Evolutionary conservation across 202 grass and related monocot species (phyloP).

Genomic region (Elaeis oleifera): DNA sequence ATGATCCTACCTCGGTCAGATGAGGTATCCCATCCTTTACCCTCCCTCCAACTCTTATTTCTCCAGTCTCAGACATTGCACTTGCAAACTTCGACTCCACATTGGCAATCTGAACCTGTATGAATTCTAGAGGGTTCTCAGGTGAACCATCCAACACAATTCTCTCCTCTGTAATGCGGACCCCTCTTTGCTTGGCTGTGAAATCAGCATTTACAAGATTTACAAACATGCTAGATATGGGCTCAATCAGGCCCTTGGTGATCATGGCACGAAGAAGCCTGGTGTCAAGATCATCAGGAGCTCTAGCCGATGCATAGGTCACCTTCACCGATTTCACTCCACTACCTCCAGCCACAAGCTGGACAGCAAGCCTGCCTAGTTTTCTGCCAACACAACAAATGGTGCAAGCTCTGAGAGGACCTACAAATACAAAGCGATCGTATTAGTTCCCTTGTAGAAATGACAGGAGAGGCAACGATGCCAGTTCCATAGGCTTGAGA

Average conservation of each 20-base stretch:
- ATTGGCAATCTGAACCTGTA: constrained; percentile 66
- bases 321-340: constrained; percentile 91
- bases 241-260: constrained; percentile 82
- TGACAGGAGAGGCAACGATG: too few relatives aligned
- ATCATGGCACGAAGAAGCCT: constrained; percentile 88
- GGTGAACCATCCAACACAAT: constrained; percentile 57
- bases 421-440: constrained; percentile 11
- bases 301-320: constrained; percentile 57
- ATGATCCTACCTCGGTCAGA: constrained; percentile 68
- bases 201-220: constrained; percentile 91
- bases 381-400: constrained; percentile 65
- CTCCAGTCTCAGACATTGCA: constrained; percentile 41
- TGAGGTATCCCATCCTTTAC: constrained; percentile 76
- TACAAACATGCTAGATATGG: constrained; percentile 70
- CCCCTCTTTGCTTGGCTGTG: constrained; percentile 67
- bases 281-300: constrained; percentile 80
- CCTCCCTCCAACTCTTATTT: constrained; percentile 56
- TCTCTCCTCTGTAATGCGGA: constrained; percentile 66
- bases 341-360: constrained; percentile 73
- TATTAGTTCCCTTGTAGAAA: too few relatives aligned
- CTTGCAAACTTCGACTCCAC: constrained; percentile 70
- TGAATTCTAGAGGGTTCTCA: constrained; percentile 63
- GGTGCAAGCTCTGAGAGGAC: constrained; percentile 82
- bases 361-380: constrained; percentile 67
- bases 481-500: too few relatives aligned